These are phyloP conservation scores for Candida sojae DNA, from an alignment of 1,139 yeast genomes.

Conservation along the genomic window DNA sequence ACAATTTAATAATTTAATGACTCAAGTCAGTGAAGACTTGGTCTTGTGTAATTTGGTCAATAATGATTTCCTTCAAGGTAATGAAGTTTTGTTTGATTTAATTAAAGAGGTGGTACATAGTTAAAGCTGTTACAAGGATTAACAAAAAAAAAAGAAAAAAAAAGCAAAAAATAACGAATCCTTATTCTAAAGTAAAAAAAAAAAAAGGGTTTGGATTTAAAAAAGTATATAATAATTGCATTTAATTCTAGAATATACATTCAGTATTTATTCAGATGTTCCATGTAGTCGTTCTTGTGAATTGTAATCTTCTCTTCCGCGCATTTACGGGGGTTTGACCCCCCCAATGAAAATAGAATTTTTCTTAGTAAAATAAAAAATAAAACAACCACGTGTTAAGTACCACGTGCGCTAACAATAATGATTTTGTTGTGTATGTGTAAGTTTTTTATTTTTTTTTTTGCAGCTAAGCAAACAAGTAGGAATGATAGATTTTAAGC, in stretches of 20 bases:
- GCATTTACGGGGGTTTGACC: too few species aligned
- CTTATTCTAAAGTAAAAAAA: background rate
- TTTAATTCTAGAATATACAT: background rate
- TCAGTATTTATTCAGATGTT: background rate
- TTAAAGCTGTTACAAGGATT: background rate
- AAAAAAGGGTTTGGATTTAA: background rate
- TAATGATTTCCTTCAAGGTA: constrained; percentile 68
- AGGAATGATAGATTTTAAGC: background rate
- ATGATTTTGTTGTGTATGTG: too few species aligned
- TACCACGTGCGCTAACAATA: too few species aligned
- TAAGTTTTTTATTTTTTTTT: too few species aligned
- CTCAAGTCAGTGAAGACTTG: constrained; percentile 56
- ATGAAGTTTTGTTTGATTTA: constrained; percentile 49
- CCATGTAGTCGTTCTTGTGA: too few species aligned
- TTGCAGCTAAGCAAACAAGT: background rate
- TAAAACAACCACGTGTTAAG: too few species aligned
- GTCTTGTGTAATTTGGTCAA: constrained; percentile 87
- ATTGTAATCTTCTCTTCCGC: too few species aligned
- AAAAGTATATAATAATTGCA: background rate
- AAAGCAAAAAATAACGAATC: background rate
- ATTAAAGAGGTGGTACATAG: constrained; percentile 19
- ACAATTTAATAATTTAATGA: constrained; percentile 43
- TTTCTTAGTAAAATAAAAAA: too few species aligned
- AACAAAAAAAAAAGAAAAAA: background rate
- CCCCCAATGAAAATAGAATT: too few species aligned